These are phyloP conservation scores for Hydnomerulius pinastri DNA, from an alignment of 768 basidiomycete genomes.

Conservation along the genomic window DNA sequence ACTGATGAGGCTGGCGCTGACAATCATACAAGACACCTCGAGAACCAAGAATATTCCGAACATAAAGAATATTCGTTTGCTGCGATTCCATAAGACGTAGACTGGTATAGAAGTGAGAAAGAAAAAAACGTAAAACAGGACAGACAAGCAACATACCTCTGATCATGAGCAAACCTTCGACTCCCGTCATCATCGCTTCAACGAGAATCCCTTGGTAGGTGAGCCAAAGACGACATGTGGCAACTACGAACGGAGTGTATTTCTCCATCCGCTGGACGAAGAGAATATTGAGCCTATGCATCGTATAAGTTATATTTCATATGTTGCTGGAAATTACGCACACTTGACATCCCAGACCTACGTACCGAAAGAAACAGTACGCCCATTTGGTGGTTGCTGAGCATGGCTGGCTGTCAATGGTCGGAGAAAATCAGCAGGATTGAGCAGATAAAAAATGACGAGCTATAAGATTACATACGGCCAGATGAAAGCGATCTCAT, in stretches of 20 bases:
- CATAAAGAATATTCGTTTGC: conserved; percentile 2
- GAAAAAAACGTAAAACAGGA: not conserved
- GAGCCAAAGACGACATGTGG: conserved; percentile 9
- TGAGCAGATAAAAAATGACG: not conserved
- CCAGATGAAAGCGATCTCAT: conserved; percentile 10
- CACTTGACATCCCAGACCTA: conserved; percentile 7
- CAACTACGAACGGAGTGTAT: not conserved
- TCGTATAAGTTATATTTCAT: not conserved
- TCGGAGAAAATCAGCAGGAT: not conserved
- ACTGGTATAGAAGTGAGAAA: not conserved
- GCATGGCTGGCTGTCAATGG: conserved; percentile 1
- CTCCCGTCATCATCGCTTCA: conserved; percentile 6
- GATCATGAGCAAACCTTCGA: conserved; percentile 13
- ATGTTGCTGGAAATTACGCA: not conserved
- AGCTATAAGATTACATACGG: not conserved
- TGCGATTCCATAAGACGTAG: conserved; percentile 5
- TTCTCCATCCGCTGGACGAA: conserved; percentile 9
- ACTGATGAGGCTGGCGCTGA: not conserved
- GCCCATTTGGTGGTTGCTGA: conserved; percentile 5
- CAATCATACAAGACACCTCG: conserved; percentile 1
- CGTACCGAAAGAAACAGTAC: conserved; percentile 12
- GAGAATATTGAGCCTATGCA: not conserved
- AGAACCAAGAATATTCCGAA: conserved; percentile 2
- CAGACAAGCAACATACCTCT: conserved; percentile 1
- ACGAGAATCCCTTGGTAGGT: conserved; percentile 8